Conservation (phyloP, 257 asterid species). For the Datura wrightii region DNA sequence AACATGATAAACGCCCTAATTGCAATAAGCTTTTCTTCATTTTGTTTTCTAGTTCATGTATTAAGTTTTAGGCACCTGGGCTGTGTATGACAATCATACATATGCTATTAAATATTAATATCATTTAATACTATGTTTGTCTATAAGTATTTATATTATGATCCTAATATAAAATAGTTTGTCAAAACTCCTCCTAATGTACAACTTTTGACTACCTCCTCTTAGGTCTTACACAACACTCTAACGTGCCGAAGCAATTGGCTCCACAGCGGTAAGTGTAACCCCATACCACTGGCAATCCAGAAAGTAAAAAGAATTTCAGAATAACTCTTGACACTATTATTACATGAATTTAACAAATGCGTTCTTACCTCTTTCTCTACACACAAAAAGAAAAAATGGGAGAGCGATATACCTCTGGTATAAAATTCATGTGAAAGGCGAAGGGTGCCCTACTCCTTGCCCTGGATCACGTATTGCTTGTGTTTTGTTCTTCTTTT, state of each 20-base stretch:
- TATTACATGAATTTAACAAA: constrained; percentile 4
- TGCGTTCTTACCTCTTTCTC: neutral
- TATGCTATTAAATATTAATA: too few species aligned
- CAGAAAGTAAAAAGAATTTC: neutral
- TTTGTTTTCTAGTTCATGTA: too few species aligned
- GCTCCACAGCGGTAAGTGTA: neutral
- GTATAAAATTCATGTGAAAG: constrained; percentile 9
- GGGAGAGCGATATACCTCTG: neutral
- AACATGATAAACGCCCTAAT: neutral
- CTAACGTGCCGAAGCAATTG: neutral
- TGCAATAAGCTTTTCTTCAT: too few species aligned
- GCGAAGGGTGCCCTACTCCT: neutral
- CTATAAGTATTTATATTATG: too few species aligned
- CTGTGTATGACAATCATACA: too few species aligned
- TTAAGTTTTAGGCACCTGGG: too few species aligned
- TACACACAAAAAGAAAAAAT: neutral
- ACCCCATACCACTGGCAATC: neutral
- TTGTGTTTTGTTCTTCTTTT: constrained; percentile 31
- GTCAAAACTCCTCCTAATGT: neutral
- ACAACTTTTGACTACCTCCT: neutral
- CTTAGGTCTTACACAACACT: neutral
- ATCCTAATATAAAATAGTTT: too few species aligned
- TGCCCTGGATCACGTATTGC: constrained; percentile 31
- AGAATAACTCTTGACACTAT: neutral
- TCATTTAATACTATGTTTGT: too few species aligned